phyloP scores from a whole-genome alignment of 2,329 filamentous ascomycete species.

The Aspergillus candidus region DNA sequence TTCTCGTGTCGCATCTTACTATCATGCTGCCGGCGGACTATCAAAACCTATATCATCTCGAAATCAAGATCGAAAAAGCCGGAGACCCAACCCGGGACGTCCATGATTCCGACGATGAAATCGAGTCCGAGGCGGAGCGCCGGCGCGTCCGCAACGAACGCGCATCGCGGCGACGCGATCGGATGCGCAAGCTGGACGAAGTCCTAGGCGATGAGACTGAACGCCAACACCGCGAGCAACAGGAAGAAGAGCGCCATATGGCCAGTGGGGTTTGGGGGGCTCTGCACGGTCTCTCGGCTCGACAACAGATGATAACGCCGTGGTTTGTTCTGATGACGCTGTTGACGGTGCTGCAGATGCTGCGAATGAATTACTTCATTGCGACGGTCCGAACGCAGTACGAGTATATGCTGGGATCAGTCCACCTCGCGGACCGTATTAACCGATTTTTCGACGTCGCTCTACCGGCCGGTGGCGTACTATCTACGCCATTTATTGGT shows the following conservation, averaged over 20 bases:
- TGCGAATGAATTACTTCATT: constrained; percentile 87
- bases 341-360: constrained; percentile 73
- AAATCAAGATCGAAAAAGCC: constrained; percentile 57
- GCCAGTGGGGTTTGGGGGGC: constrained; percentile 78
- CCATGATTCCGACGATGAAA: constrained; percentile 47
- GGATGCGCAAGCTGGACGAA: constrained; percentile 62
- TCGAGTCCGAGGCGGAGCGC: constrained; percentile 46
- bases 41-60: constrained; percentile 71
- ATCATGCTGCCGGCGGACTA: constrained; percentile 68
- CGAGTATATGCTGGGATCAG: constrained; percentile 62
- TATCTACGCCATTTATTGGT: constrained; percentile 81
- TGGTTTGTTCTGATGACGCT: constrained; percentile 87
- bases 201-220: constrained; percentile 63
- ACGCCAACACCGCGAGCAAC: constrained; percentile 50
- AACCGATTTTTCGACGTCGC: constrained; percentile 82
- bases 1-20: constrained; percentile 59
- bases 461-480: constrained; percentile 71
- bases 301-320: constrained; percentile 66
- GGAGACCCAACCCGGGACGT: constrained; percentile 30
- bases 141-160: constrained; percentile 47
- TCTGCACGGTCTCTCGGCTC: constrained; percentile 64
- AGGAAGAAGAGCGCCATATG: constrained; percentile 63
- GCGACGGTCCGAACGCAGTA: constrained; percentile 82
- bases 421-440: constrained; percentile 57
- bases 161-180: constrained; percentile 53